phyloP scores from a whole-genome alignment of 2,329 filamentous ascomycete species.

The Fusarium staphyleae region DNA sequence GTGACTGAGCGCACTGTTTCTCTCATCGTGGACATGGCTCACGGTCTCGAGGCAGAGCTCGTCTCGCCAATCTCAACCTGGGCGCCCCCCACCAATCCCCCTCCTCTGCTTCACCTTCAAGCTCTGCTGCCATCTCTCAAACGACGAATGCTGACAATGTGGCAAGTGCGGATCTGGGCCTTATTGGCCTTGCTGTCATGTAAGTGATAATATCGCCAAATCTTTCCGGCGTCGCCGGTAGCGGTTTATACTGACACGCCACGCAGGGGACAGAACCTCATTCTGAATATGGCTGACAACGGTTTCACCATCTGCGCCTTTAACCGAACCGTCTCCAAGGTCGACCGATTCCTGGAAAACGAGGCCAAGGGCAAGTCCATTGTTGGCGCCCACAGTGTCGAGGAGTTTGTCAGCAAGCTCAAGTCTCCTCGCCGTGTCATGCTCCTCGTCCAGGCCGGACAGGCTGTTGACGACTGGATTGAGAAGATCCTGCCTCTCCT shows the following conservation, averaged over 20 bases:
- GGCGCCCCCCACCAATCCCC: conserved; percentile 62
- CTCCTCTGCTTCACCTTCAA: conserved; percentile 43
- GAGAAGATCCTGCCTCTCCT: conserved; percentile 87
- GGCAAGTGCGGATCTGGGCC: conserved; percentile 84
- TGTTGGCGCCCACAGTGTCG: conserved; percentile 87
- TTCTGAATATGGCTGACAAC: conserved; percentile 87
- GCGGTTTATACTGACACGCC: conserved; percentile 23
- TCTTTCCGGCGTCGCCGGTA: conserved; percentile 23
- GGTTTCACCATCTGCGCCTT: conserved; percentile 97
- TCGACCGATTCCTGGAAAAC: conserved; percentile 91
- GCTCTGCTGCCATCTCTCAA: conserved; percentile 39
- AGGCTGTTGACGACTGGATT: conserved; percentile 98
- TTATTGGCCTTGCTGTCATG: conserved; percentile 93
- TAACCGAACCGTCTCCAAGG: conserved; percentile 99
- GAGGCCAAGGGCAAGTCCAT: conserved; percentile 96
- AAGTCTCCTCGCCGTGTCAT: conserved; percentile 97
- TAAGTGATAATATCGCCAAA: conserved; percentile 51
- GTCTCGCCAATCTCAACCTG: conserved; percentile 76
- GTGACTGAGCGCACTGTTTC: background rate
- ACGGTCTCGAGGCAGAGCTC: conserved; percentile 64
- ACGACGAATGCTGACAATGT: conserved; percentile 62
- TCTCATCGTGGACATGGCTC: conserved; percentile 46
- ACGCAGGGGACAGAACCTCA: conserved; percentile 79
- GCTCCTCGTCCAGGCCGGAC: conserved; percentile 98
- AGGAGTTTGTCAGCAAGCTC: conserved; percentile 96